These are phyloP conservation scores for Lachnellula subtilissima DNA, from an alignment of 2,329 filamentous ascomycete species.

Conservation along the genomic window DNA sequence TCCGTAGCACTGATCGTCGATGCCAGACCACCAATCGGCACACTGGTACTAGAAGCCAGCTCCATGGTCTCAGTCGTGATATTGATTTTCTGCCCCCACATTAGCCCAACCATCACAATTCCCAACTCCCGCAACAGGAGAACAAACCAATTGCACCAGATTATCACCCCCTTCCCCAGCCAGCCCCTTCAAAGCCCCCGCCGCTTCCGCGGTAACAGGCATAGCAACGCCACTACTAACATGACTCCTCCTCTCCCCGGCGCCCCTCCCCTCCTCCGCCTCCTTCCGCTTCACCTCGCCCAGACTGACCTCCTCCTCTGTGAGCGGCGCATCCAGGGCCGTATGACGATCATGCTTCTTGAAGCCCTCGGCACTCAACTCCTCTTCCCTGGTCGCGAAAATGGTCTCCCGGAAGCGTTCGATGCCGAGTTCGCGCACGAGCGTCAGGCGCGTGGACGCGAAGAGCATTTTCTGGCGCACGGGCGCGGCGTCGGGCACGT, in stretches of 20 bases:
- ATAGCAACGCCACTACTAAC: conserved; percentile 42
- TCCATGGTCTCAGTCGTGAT: conserved; percentile 63
- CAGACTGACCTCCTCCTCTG: conserved; percentile 69
- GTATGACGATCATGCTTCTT: conserved; percentile 66
- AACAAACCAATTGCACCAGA: conserved; percentile 62
- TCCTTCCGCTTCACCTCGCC: conserved; percentile 71
- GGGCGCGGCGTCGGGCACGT: conserved; percentile 72
- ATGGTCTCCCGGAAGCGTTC: conserved; percentile 75
- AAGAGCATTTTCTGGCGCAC: conserved; percentile 87
- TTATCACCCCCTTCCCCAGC: conserved; percentile 42
- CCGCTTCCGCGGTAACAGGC: conserved; percentile 54
- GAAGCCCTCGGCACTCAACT: conserved; percentile 67
- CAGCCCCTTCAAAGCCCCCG: conserved; percentile 58
- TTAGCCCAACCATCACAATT: not conserved
- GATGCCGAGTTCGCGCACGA: conserved; percentile 70
- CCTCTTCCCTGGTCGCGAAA: conserved; percentile 64
- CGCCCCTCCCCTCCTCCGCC: conserved; percentile 67
- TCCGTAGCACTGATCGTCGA: conserved; percentile 59
- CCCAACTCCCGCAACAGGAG: not conserved
- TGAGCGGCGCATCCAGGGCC: conserved; percentile 63
- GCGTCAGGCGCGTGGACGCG: conserved; percentile 68
- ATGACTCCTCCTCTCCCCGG: conserved; percentile 49
- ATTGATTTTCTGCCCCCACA: conserved; percentile 61
- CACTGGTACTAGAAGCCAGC: conserved; percentile 50
- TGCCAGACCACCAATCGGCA: conserved; percentile 54